Base-by-base conservation (phyloP, 1,139 yeast genomes). In the Blastobotrys capitulatus region DNA sequence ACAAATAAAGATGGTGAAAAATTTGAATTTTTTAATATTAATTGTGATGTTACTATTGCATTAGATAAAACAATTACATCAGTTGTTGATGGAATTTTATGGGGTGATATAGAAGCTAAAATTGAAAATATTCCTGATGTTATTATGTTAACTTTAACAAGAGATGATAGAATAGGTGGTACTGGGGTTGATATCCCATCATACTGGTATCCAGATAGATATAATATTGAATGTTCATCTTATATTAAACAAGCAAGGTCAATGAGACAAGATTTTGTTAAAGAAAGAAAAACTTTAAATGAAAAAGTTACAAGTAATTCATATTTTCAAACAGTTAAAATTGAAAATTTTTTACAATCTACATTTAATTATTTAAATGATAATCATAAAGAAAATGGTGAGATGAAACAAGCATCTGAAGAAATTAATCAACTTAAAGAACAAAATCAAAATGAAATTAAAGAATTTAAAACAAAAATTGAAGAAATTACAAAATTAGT, bases 191-290 rank as follows among this genome's bases (percentile, higher is more conserved):
- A 59, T 12, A 44, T 74, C 16, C 67, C 69, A 1, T 61, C 65
- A 5, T 55, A 54, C 13, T 71, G 76, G 58, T 76, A 72, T 49
- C 80, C 80, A 0, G 77, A 74, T 49, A 61, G 78, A 7, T 77
- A 73, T 56, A 62, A 74, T 0, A 51, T 58, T 20, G 66, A 66
- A 15, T 62, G 65, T 31, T 56, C 54, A 16, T 55, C 57, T 0
- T 52, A 57, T 6, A 54, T 69, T 29, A 44, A 49, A 7, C 54
- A 57, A 3, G 44, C 66, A 0, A 42, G 49, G 15, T 42, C 43
- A 7, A 49, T 57, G 15, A 50, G 54, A 10, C 49, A 54, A 8
- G 53, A 49, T 9, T 36, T 66, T 5, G 61, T 60, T 8, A 60
- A 59, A 26, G 60, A 67, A 46, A 56, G 59, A 16, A 49, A 60